phyloP scores from a whole-genome alignment of 257 asterid genomes.

The Datura wrightii region DNA sequence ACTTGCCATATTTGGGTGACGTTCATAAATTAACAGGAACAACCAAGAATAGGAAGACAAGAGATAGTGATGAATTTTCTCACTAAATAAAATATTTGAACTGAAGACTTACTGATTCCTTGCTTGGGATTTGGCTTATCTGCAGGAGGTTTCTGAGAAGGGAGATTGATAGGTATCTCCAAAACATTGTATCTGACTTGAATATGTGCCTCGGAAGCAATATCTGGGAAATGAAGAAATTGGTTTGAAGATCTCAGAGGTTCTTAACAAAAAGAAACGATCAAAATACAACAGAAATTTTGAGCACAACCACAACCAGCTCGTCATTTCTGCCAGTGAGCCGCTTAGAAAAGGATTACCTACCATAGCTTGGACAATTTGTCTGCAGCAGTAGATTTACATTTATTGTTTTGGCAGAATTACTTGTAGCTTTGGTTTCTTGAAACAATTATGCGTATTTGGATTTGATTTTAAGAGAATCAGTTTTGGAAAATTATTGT shows the following conservation, averaged over 20 bases:
- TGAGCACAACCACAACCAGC: conserved; percentile 19
- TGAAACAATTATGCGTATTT: background rate
- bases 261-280: conserved; percentile 11
- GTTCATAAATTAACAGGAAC: conserved; percentile 8
- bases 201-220: conserved; percentile 61
- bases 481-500: background rate
- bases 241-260: background rate
- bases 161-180: conserved; percentile 88
- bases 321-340: background rate
- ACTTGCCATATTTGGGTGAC: background rate
- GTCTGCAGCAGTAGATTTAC: background rate
- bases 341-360: background rate
- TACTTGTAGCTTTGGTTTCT: conserved; percentile 3
- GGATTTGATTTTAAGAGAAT: background rate
- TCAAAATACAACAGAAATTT: background rate
- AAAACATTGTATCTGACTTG: conserved; percentile 82
- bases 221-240: conserved; percentile 51
- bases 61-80: background rate
- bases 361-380: background rate
- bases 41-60: background rate
- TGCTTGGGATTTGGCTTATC: conserved; percentile 98
- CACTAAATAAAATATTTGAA: conserved; percentile 18
- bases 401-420: background rate
- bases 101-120: conserved; percentile 76
- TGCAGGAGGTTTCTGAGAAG: conserved; percentile 84